Conservation (phyloP, 176 grass and related monocot genomes). For the Lolium multiflorum region DNA sequence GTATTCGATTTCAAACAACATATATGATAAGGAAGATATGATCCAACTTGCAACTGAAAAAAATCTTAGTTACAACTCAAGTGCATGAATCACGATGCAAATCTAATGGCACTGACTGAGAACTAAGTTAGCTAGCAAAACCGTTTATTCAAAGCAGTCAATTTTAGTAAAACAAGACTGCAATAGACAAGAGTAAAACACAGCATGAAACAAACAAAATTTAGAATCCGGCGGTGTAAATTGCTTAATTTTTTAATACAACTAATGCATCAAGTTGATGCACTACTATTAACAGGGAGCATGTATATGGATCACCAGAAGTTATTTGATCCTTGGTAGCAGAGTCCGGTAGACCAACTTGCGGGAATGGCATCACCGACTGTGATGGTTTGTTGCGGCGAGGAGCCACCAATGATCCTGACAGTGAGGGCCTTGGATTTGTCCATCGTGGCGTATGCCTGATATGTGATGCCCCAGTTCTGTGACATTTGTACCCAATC, state of each 20-base stretch:
- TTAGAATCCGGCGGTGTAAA: not conserved
- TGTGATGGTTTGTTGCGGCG: constrained; percentile 47
- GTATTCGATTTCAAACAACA: too few relatives aligned
- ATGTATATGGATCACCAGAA: constrained; percentile 24
- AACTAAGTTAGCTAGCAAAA: too few relatives aligned
- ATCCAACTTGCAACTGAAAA: too few relatives aligned
- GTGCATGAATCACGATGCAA: too few relatives aligned
- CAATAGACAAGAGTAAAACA: not conserved
- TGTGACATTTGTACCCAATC: constrained; percentile 47
- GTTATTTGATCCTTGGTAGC: constrained; percentile 74
- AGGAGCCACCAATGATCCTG: constrained; percentile 48
- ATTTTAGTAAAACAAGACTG: too few relatives aligned
- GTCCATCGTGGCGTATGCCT: constrained; percentile 50
- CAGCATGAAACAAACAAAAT: not conserved
- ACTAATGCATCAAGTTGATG: not conserved
- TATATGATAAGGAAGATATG: too few relatives aligned
- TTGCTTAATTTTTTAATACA: not conserved
- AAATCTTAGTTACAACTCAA: too few relatives aligned
- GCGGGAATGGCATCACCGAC: constrained; percentile 54
- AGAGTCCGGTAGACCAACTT: constrained; percentile 51
- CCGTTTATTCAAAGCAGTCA: too few relatives aligned
- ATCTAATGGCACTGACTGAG: too few relatives aligned
- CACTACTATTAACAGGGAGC: not conserved
- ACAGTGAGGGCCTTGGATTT: constrained; percentile 38
- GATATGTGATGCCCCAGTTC: constrained; percentile 68